Evolutionary conservation across 176 grass and related monocot species (phyloP).

Genomic region (Themeda triandra): DNA sequence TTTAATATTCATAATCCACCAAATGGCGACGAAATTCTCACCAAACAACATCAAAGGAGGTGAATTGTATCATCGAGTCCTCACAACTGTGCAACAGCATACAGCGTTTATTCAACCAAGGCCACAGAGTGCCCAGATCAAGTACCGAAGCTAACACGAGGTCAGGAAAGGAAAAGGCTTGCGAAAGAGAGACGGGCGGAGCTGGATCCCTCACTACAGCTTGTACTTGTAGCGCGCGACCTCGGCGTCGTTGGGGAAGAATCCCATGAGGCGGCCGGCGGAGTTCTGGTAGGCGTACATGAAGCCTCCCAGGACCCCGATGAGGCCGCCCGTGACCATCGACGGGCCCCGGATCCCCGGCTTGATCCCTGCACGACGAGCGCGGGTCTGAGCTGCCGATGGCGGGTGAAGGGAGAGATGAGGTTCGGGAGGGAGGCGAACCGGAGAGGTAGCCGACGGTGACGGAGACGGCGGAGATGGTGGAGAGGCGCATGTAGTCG

Average conservation of each 20-base stretch:
- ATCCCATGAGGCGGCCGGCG: constrained; percentile 88
- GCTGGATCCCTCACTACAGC: constrained; percentile 16
- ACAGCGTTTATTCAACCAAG: constrained; percentile 38
- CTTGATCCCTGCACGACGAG: constrained; percentile 73
- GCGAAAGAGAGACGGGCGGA: not conserved
- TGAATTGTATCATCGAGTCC: constrained; percentile 33
- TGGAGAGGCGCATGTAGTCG: constrained; percentile 93
- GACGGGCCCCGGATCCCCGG: constrained; percentile 92
- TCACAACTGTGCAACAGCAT: constrained; percentile 31
- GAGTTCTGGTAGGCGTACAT: constrained; percentile 99
- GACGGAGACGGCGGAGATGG: constrained; percentile 90
- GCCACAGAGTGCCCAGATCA: constrained; percentile 20
- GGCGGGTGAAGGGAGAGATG: not conserved
- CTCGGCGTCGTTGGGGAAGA: constrained; percentile 93
- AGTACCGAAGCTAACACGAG: constrained; percentile 22
- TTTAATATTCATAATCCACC: not conserved
- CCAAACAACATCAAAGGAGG: constrained; percentile 16
- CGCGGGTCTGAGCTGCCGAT: not conserved
- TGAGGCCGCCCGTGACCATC: constrained; percentile 93
- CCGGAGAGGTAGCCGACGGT: constrained; percentile 95
- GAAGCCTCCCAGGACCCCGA: constrained; percentile 87
- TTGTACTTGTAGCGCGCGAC: constrained; percentile 66
- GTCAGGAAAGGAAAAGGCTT: constrained; percentile 22
- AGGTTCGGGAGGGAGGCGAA: not conserved
- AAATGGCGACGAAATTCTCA: not conserved